Percentiles rank a stretch among this genome's conserved stretches.
phyloP scores from a whole-genome alignment of 2,329 filamentous ascomycete genomes.

The Sarocladiaceae sp. region DNA sequence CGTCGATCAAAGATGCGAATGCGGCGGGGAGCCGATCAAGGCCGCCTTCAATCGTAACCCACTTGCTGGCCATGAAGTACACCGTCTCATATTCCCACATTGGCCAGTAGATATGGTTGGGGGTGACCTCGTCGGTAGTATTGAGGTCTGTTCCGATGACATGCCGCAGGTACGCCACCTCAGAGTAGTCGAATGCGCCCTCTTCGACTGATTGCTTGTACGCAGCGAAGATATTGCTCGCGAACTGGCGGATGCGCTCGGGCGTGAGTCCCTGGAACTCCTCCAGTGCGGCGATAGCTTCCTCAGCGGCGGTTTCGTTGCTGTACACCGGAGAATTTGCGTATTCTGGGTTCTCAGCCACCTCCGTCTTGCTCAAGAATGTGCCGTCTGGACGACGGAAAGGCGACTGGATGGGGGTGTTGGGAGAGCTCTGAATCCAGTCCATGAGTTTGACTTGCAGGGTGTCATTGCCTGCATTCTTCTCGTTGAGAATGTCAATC shows the following conservation, averaged over 20 bases:
- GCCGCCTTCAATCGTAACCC: slow-evolving; percentile 17
- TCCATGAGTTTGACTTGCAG: slow-evolving; percentile 24
- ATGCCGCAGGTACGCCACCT: slow-evolving; percentile 25
- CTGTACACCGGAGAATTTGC: slow-evolving; percentile 15
- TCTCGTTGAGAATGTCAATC: slow-evolving; percentile 30
- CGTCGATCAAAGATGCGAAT: slow-evolving; percentile 25
- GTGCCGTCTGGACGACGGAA: slow-evolving; percentile 22
- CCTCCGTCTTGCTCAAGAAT: slow-evolving; percentile 17
- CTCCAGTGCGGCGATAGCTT: slow-evolving; percentile 18
- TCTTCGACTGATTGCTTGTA: slow-evolving; percentile 23
- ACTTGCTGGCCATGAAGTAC: slow-evolving; percentile 19
- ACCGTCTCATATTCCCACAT: slow-evolving; percentile 25
- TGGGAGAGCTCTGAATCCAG: slow-evolving; percentile 31
- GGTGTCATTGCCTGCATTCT: slow-evolving; percentile 25
- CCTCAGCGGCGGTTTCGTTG: slow-evolving; percentile 18
- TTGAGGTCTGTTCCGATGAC: slow-evolving; percentile 21
- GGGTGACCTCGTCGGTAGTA: slow-evolving; percentile 28
- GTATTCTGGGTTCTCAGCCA: slow-evolving; percentile 17
- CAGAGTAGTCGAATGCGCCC: slow-evolving; percentile 16
- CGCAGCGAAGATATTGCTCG: slow-evolving; percentile 15
- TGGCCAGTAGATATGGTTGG: slow-evolving; percentile 16
- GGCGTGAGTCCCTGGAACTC: slow-evolving; percentile 19
- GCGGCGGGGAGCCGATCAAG: slow-evolving; percentile 24
- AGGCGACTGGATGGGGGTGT: slow-evolving; percentile 20
- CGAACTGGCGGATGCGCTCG: slow-evolving; percentile 17